These are phyloP conservation scores for Dalbergia oliveri DNA, from an alignment of 306 rosid genomes.

Conservation along the genomic window DNA sequence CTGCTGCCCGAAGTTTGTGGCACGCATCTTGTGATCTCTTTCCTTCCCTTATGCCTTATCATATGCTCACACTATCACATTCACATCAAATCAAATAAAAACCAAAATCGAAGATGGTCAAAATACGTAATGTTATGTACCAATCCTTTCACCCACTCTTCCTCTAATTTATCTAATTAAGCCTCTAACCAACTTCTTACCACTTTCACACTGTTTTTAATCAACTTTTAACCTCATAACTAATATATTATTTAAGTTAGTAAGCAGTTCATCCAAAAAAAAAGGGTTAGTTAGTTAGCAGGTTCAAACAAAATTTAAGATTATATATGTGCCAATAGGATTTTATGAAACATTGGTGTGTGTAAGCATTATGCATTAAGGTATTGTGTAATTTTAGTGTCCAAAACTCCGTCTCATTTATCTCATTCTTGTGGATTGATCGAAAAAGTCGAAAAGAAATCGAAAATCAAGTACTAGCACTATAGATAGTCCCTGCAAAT, in stretches of 20 bases:
- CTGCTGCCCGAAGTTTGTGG: conserved; percentile 59
- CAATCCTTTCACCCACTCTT: neutral
- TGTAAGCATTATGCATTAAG: neutral
- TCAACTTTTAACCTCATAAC: neutral
- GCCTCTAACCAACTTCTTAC: neutral
- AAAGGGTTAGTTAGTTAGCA: neutral
- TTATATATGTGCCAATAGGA: neutral
- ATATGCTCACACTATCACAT: conserved; percentile 30
- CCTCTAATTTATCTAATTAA: too few species aligned
- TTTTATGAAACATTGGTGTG: conserved; percentile 1
- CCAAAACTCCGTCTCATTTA: neutral
- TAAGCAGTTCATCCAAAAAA: too few species aligned
- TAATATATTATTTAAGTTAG: neutral
- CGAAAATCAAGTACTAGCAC: neutral
- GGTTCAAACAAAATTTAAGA: neutral
- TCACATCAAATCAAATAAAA: conserved; percentile 39
- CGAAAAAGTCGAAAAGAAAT: neutral
- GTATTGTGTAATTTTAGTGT: neutral
- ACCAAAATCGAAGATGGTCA: conserved; percentile 1
- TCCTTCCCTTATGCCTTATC: conserved; percentile 8
- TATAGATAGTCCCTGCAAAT: neutral
- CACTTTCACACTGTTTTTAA: neutral
- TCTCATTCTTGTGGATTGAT: neutral
- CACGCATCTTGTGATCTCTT: conserved; percentile 45
- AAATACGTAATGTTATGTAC: neutral